Conservation (phyloP, 192 early-diverging fungal species). For the Coemansia sp. region DNA sequence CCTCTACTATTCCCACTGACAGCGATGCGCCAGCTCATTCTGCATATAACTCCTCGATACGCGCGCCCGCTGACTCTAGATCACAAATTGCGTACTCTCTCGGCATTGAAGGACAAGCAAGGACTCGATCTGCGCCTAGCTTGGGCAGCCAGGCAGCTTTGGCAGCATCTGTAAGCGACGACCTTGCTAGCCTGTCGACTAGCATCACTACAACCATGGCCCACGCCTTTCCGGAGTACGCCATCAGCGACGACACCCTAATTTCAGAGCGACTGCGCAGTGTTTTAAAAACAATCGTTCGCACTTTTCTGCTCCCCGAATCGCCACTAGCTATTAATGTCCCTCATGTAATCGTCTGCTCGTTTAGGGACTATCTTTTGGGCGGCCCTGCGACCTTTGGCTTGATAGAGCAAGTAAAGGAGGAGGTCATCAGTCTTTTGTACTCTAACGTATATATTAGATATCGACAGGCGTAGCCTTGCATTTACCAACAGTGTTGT, state of each 20-base stretch:
- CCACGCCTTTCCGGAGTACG: constrained; percentile 16
- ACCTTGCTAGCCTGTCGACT: constrained; percentile 11
- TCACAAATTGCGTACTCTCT: background rate
- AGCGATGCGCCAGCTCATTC: background rate
- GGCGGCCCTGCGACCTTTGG: constrained; percentile 21
- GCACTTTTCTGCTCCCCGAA: constrained; percentile 30
- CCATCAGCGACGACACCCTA: constrained; percentile 2
- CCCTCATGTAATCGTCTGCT: background rate
- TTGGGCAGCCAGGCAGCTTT: background rate
- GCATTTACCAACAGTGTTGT: background rate
- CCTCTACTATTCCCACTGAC: background rate
- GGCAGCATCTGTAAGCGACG: background rate
- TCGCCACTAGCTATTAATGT: constrained; percentile 31
- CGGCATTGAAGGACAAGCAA: background rate
- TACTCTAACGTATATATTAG: constrained; percentile 36
- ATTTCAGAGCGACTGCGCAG: constrained; percentile 24
- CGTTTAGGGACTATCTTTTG: constrained; percentile 7
- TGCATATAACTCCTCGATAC: background rate
- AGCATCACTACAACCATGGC: constrained; percentile 27
- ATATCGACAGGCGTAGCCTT: constrained; percentile 2
- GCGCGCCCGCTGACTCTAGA: background rate
- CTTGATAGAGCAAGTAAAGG: constrained; percentile 18
- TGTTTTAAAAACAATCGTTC: constrained; percentile 18
- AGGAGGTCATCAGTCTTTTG: constrained; percentile 29
- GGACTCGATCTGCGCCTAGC: background rate